Percentiles rank a stretch among this genome's conserved stretches.
phyloP scores from a whole-genome alignment of 441 rosid genomes.

The Pelargonium citronellum region DNA sequence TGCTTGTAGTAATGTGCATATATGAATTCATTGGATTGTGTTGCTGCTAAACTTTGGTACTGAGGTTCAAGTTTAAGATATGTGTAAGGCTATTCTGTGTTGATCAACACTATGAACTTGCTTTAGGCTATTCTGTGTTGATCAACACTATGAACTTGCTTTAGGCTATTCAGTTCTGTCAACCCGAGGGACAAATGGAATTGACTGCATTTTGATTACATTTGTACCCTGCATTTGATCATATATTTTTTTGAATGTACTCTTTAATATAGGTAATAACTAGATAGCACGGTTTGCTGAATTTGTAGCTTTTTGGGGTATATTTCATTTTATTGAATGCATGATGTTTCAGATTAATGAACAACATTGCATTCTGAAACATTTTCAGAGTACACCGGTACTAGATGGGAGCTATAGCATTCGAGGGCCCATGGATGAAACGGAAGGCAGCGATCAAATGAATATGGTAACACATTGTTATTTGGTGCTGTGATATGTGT shows the following conservation, averaged over 20 bases:
- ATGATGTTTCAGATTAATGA: not conserved
- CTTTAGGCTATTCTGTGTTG: not conserved
- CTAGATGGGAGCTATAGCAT: conserved; percentile 3
- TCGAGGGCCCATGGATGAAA: conserved; percentile 18
- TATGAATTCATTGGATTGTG: not conserved
- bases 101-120: not conserved
- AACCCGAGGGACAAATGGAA: not conserved
- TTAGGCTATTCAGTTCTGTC: not conserved
- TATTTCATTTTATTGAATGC: not conserved
- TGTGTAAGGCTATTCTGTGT: too few species aligned
- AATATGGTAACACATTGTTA: conserved; percentile 19
- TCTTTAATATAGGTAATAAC: not conserved
- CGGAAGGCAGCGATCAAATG: not conserved
- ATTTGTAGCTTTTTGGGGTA: not conserved
- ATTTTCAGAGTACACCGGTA: conserved; percentile 15
- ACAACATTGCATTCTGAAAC: not conserved
- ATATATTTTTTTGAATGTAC: not conserved
- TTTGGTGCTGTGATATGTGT: conserved; percentile 3
- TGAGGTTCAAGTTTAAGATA: too few species aligned
- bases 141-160: not conserved
- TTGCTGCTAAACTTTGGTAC: not conserved
- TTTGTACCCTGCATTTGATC: conserved; percentile 5
- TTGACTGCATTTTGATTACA: not conserved
- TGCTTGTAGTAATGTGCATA: conserved; percentile 4
- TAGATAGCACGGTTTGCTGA: not conserved